These are phyloP conservation scores for Abrus precatorius DNA, from an alignment of 306 rosid species.

Conservation along the genomic window DNA sequence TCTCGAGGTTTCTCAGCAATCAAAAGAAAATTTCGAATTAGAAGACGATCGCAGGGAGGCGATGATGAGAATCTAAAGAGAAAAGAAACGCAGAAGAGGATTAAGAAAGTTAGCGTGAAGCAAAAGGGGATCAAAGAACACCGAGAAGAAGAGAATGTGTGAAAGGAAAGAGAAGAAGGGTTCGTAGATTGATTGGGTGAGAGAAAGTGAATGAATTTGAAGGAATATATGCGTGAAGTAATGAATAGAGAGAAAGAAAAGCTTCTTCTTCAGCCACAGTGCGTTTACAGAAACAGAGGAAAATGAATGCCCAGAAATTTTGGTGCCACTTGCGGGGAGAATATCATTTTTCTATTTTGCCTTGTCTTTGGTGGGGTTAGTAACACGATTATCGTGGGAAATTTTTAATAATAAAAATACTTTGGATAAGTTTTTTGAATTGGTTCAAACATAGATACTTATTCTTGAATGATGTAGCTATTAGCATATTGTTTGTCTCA, in stretches of 20 bases:
- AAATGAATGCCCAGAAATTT: conserved; percentile 19
- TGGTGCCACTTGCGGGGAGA: not conserved
- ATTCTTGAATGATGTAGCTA: not conserved
- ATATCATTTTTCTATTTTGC: not conserved
- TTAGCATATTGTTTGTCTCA: not conserved
- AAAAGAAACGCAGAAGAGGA: conserved; percentile 30
- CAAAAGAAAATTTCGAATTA: conserved; percentile 44
- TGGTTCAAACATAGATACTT: conserved; percentile 9
- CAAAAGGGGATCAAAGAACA: conserved; percentile 38
- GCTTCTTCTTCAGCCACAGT: conserved; percentile 50
- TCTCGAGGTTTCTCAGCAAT: conserved; percentile 35
- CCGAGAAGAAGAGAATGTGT: conserved; percentile 24
- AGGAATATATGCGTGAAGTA: conserved; percentile 61
- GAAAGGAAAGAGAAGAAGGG: conserved; percentile 37
- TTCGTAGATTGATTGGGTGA: conserved; percentile 45
- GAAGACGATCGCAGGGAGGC: not conserved
- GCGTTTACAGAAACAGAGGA: conserved; percentile 37
- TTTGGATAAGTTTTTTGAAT: conserved; percentile 17
- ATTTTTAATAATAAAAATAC: conserved; percentile 16
- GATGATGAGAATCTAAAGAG: conserved; percentile 35
- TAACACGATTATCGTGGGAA: conserved; percentile 17
- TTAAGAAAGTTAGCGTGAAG: conserved; percentile 32
- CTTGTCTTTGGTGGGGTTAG: conserved; percentile 21
- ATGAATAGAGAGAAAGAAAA: conserved; percentile 37
- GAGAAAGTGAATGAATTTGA: conserved; percentile 52